These are phyloP conservation scores for Nitzschia putrida DNA, from an alignment of 108 stramenopile species.

Conservation along the genomic window DNA sequence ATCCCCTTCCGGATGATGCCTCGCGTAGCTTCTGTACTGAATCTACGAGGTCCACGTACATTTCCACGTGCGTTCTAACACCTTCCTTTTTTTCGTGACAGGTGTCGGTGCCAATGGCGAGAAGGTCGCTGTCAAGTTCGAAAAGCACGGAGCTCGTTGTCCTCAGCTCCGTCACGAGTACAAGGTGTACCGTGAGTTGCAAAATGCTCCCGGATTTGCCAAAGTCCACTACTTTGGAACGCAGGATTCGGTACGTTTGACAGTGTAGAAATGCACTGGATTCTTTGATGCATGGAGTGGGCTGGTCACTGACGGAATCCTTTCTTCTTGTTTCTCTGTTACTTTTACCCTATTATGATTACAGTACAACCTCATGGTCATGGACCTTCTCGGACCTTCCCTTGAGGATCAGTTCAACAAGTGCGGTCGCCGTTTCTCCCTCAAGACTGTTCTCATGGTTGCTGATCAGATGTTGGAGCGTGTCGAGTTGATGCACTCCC, in stretches of 20 bases:
- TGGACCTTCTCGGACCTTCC: constrained; percentile 97
- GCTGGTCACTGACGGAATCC: too few relatives aligned
- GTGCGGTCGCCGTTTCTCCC: constrained; percentile 92
- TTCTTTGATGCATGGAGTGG: too few relatives aligned
- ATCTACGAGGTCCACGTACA: not conserved
- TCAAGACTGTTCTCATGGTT: constrained; percentile 95
- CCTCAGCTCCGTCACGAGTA: constrained; percentile 99
- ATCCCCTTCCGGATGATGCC: not conserved
- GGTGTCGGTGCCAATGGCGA: constrained; percentile 82
- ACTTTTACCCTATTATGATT: not conserved
- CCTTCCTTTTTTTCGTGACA: not conserved
- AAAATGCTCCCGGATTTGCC: constrained; percentile 93
- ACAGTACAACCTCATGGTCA: constrained; percentile 97
- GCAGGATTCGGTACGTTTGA: constrained; percentile 75
- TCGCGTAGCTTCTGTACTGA: not conserved
- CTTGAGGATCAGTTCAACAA: constrained; percentile 99
- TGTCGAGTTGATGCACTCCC: constrained; percentile 96
- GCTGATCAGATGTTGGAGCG: constrained; percentile 98
- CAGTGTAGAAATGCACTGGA: too few relatives aligned
- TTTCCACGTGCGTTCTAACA: not conserved
- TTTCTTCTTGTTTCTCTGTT: too few relatives aligned
- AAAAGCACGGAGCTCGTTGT: constrained; percentile 86
- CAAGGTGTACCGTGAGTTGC: constrained; percentile 99
- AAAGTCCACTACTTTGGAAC: constrained; percentile 98
- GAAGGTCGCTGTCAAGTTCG: constrained; percentile 89